Base-by-base conservation (phyloP, 2,329 filamentous ascomycete genomes). In the Phaeosphaeria sp. region DNA sequence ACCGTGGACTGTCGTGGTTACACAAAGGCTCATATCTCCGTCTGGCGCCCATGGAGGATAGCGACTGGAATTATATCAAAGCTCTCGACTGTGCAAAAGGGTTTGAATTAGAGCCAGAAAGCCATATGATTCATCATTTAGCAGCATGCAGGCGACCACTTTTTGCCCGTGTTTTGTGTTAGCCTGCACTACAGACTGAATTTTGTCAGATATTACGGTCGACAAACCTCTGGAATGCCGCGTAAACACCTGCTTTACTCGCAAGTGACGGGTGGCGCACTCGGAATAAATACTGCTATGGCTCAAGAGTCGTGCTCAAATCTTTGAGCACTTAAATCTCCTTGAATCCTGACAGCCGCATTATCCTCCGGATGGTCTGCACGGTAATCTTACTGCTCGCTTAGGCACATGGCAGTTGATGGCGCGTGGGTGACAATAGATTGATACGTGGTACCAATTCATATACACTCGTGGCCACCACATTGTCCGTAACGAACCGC, bases 401-500 rank as follows among this genome's bases (percentile, higher is more conserved):
- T 23, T 21, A 39, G 33, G 56, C 58, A n/a, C n/a, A 65, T 52
- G 59, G 58, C 59, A 57, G 51, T 57, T 56, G 57, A 43, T 46
- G 52, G 46, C 50, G 46, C 42, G 55, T 65, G 61, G 56, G 56
- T 50, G n/a, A 51, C 30, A 36, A 57, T 65, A 72, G 43, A 70
- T 69, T 71, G 50, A 11, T 58, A 56, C 49, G 51, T 59, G 63
- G 49, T 60, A 62, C 58, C 39, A 48, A 25, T 43, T 58, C 60
- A 64, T 57, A 65, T 56, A 48, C 63, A 41, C 46, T 54, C 53
- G 18, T 56, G 25, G 49, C 59, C 50, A 53, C 56, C 59, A 62
- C 52, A 39, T 57, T 46, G 44, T 46, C 49, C 42, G 21, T 27
- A 59, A 56, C 58, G 55, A 51, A 41, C 48, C 54, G 25, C 55